Conservation (phyloP, 1,139 yeast species). For the Suhomyces taliae region DNA sequence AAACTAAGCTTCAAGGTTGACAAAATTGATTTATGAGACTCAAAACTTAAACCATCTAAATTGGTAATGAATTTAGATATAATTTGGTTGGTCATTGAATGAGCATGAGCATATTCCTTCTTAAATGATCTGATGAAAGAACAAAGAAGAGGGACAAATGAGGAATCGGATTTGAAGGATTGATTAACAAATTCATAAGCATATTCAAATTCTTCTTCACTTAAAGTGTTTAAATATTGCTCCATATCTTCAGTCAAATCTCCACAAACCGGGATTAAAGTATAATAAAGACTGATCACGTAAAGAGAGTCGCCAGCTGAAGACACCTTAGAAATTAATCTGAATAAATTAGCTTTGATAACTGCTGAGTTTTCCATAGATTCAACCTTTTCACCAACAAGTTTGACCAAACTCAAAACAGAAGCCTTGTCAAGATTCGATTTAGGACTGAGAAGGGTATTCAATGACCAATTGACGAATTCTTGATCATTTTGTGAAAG, state of each 20-base stretch:
- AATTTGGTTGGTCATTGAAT: slow-evolving; percentile 7
- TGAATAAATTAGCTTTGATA: slow-evolving; percentile 6
- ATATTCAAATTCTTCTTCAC: slow-evolving; percentile 1
- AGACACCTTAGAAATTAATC: slow-evolving; percentile 13
- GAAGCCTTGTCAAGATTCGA: slow-evolving; percentile 8
- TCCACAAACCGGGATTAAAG: slow-evolving; percentile 12
- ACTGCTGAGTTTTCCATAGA: neutral
- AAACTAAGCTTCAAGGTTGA: slow-evolving; percentile 37
- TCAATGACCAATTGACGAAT: slow-evolving; percentile 1
- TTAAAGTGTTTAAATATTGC: neutral
- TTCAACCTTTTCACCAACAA: slow-evolving; percentile 2
- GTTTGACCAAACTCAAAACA: slow-evolving; percentile 7
- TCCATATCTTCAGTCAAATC: slow-evolving; percentile 1
- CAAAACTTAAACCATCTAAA: slow-evolving; percentile 4
- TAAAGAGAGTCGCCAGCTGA: slow-evolving; percentile 14
- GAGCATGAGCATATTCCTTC: slow-evolving; percentile 3
- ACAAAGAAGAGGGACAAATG: slow-evolving; percentile 7
- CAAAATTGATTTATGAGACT: slow-evolving; percentile 14
- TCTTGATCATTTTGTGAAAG: neutral
- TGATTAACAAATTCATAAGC: slow-evolving; percentile 2
- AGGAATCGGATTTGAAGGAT: neutral
- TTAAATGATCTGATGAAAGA: slow-evolving; percentile 6
- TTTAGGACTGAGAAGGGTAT: slow-evolving; percentile 1
- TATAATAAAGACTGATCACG: slow-evolving; percentile 21
- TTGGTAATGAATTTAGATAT: slow-evolving; percentile 11